Conservation (phyloP, 1,284 basidiomycete genomes). For the Fomes fomentarius region DNA sequence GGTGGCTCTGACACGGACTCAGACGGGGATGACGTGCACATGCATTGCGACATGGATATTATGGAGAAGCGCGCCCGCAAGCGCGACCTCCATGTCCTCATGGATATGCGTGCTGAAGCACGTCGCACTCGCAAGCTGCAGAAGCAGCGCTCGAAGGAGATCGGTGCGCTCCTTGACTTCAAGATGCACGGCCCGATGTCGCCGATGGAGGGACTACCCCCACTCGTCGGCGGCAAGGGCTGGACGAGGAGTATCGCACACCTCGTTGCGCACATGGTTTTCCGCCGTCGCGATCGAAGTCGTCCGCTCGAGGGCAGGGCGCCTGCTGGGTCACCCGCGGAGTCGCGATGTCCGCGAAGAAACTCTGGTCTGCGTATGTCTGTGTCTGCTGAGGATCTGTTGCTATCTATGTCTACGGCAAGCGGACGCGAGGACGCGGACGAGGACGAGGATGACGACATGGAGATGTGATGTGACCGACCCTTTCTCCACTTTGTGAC, state of each 20-base stretch:
- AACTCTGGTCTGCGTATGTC: slow-evolving; percentile 31
- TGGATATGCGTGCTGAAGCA: slow-evolving; percentile 48
- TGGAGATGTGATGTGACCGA: slow-evolving; percentile 20
- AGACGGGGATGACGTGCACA: slow-evolving; percentile 10
- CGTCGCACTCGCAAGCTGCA: slow-evolving; percentile 48
- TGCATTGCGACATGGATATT: slow-evolving; percentile 16
- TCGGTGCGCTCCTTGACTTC: slow-evolving; percentile 51
- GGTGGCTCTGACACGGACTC: background rate
- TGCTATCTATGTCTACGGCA: background rate
- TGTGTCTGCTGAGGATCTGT: slow-evolving; percentile 25
- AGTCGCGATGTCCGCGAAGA: slow-evolving; percentile 20
- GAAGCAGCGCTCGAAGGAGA: slow-evolving; percentile 54
- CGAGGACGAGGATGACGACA: slow-evolving; percentile 14
- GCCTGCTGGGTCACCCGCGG: background rate
- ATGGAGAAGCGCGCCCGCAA: slow-evolving; percentile 29
- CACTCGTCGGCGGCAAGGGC: slow-evolving; percentile 27
- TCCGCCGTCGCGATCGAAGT: slow-evolving; percentile 45
- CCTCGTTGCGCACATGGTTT: slow-evolving; percentile 59
- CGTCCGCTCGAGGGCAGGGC: slow-evolving; percentile 40
- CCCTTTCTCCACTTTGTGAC: slow-evolving; percentile 15
- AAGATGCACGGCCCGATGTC: slow-evolving; percentile 40
- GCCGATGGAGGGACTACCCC: slow-evolving; percentile 19
- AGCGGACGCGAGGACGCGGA: background rate
- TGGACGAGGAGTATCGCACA: slow-evolving; percentile 46
- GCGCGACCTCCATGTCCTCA: slow-evolving; percentile 39